Evolutionary conservation across 2,329 filamentous ascomycete species (phyloP).

Genomic region (Botryotinia calthae): DNA sequence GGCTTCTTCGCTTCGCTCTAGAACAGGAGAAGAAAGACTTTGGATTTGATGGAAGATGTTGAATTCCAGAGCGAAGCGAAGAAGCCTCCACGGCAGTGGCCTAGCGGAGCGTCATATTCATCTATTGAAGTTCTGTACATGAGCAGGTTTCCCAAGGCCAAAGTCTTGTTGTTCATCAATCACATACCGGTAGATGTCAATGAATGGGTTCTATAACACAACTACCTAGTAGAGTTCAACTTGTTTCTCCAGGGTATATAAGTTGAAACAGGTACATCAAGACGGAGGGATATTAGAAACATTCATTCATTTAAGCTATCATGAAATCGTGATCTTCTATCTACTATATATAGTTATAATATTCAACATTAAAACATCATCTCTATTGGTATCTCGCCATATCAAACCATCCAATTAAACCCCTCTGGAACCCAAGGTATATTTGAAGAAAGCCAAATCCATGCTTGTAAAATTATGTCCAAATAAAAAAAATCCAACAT

Average conservation of each 20-base stretch:
- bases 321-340: conserved; percentile 1
- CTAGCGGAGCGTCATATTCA: background rate
- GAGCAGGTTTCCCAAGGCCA: background rate
- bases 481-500: conserved; percentile 3
- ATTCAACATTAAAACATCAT: background rate
- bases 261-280: background rate
- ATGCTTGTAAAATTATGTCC: background rate
- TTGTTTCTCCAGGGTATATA: background rate
- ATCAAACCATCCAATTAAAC: background rate
- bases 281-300: background rate
- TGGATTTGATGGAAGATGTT: background rate
- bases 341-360: background rate
- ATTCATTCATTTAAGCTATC: background rate
- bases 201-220: background rate
- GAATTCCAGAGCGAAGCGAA: background rate
- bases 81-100: background rate
- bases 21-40: background rate
- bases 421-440: conserved; percentile 1
- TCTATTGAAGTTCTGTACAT: background rate
- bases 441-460: background rate
- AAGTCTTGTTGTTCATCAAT: background rate
- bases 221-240: background rate
- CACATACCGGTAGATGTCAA: background rate
- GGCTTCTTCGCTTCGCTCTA: background rate
- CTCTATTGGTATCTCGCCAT: background rate